phyloP scores from a whole-genome alignment of 2,329 filamentous ascomycete species.

The Phoma herbarum region DNA sequence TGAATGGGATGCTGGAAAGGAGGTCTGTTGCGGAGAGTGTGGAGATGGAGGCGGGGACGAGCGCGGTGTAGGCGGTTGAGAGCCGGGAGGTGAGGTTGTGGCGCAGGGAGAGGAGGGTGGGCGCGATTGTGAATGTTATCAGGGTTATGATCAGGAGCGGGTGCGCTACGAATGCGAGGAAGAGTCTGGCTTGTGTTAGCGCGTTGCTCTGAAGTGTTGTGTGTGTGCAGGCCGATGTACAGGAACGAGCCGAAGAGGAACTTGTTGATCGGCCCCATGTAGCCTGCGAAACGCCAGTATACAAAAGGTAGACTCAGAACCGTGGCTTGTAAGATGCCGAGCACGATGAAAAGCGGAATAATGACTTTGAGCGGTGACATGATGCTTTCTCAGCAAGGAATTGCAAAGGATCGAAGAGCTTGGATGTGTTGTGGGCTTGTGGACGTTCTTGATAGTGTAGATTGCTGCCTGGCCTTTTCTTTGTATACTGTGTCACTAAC shows the following conservation, averaged over 20 bases:
- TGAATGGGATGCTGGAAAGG: neutral
- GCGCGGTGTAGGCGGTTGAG: neutral
- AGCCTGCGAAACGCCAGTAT: constrained; percentile 4
- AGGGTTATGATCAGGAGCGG: constrained; percentile 6
- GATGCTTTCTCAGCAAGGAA: neutral
- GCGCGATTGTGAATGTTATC: constrained; percentile 15
- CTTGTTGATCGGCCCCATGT: neutral
- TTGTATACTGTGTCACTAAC: constrained; percentile 5
- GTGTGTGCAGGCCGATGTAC: too few species aligned
- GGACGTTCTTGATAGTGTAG: neutral
- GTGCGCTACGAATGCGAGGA: constrained; percentile 6
- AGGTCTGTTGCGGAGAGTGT: neutral
- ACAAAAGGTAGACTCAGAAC: constrained; percentile 2
- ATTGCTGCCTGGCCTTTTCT: constrained; percentile 6
- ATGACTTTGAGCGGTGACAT: constrained; percentile 4
- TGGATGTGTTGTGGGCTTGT: neutral
- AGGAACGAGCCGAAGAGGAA: neutral
- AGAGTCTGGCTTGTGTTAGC: neutral
- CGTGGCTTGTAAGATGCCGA: constrained; percentile 7
- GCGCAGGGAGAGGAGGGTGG: constrained; percentile 6
- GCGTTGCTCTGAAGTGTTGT: too few species aligned
- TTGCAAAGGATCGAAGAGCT: neutral
- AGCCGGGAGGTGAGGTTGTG: neutral
- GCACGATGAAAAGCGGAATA: constrained; percentile 4
- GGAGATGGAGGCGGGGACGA: neutral